These are phyloP conservation scores for Boletus fagicola DNA, from an alignment of 768 basidiomycete species.

Conservation along the genomic window DNA sequence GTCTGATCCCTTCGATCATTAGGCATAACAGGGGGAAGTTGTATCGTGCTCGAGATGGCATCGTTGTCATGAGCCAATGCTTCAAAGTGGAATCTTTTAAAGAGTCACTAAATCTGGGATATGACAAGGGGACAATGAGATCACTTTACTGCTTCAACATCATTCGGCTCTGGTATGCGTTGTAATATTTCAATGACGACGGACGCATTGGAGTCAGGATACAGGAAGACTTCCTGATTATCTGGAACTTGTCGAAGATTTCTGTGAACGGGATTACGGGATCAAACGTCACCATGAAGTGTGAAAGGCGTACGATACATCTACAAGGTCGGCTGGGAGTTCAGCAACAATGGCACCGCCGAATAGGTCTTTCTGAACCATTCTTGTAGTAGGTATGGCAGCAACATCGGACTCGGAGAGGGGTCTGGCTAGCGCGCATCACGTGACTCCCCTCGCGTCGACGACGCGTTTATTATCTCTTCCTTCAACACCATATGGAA, in stretches of 20 bases:
- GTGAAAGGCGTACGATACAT: constrained; percentile 74
- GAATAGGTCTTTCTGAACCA: constrained; percentile 51
- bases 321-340: constrained; percentile 59
- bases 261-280: constrained; percentile 32
- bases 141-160: constrained; percentile 70
- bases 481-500: not conserved
- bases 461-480: not conserved
- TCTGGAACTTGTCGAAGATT: constrained; percentile 85
- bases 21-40: constrained; percentile 37
- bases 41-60: constrained; percentile 51
- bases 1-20: constrained; percentile 49
- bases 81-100: constrained; percentile 80
- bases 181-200: constrained; percentile 84
- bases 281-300: not conserved
- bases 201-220: constrained; percentile 63
- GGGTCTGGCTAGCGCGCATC: not conserved
- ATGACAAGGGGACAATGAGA: constrained; percentile 10
- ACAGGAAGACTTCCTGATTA: constrained; percentile 90
- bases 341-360: constrained; percentile 78
- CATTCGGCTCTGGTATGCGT: constrained; percentile 57
- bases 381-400: not conserved
- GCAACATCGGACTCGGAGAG: no score
- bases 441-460: constrained; percentile 17
- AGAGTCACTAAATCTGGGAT: constrained; percentile 5
- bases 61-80: constrained; percentile 90